Percentiles rank a stretch among this genome's conserved stretches.
Evolutionary conservation across 768 basidiomycete genomes (phyloP).

Genomic region (Tricholoma sp.): DNA sequence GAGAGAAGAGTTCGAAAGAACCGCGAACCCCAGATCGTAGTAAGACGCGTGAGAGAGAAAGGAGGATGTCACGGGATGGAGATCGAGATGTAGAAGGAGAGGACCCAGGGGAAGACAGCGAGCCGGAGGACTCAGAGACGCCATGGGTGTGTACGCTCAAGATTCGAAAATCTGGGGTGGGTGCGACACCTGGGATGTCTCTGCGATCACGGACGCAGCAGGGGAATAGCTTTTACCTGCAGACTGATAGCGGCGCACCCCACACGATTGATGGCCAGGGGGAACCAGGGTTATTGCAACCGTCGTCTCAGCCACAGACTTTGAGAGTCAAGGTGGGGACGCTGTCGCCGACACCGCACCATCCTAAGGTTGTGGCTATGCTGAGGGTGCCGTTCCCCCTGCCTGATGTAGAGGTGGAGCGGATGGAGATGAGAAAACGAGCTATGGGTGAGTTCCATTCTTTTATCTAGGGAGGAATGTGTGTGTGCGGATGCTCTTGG

Average conservation of each 20-base stretch:
- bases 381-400: conserved; percentile 89
- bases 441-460: conserved; percentile 27
- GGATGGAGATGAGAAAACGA: conserved; percentile 48
- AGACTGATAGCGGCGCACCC: conserved; percentile 6
- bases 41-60: neutral
- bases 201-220: conserved; percentile 8
- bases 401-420: conserved; percentile 73
- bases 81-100: conserved; percentile 16
- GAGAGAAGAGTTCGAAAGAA: neutral
- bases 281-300: conserved; percentile 5
- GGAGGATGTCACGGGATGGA: neutral
- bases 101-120: conserved; percentile 75
- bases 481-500: neutral
- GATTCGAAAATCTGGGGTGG: conserved; percentile 36
- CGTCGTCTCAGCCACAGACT: conserved; percentile 22
- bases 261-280: neutral
- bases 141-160: conserved; percentile 91
- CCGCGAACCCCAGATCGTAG: neutral
- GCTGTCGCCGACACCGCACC: conserved; percentile 88
- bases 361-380: conserved; percentile 90
- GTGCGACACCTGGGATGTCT: conserved; percentile 10
- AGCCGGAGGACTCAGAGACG: conserved; percentile 94
- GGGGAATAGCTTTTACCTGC: conserved; percentile 4
- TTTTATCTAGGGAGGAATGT: neutral
- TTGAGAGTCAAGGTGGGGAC: conserved; percentile 71